A percentile compares a stretch with the other conserved stretches of the same genome.
phyloP scores from a whole-genome alignment of 306 rosid species.

The Fagus crenata region DNA sequence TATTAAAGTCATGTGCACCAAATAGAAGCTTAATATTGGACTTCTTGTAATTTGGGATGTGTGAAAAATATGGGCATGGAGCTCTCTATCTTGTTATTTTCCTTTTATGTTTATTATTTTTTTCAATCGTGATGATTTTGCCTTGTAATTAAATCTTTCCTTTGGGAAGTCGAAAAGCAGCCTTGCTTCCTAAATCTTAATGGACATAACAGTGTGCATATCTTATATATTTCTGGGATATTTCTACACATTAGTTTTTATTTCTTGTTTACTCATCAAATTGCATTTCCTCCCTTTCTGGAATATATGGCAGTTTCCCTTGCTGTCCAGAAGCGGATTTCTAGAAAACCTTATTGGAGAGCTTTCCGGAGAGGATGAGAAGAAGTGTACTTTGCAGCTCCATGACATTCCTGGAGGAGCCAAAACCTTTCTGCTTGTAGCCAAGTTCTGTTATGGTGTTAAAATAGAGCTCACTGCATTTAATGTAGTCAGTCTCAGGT shows the following conservation, averaged over 20 bases:
- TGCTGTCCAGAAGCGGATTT: constrained; percentile 75
- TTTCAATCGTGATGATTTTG: neutral
- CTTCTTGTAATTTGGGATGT: neutral
- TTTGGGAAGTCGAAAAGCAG: neutral
- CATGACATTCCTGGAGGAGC: constrained; percentile 86
- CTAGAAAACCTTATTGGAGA: constrained; percentile 60
- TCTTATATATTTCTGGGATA: neutral
- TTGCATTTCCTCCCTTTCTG: constrained; percentile 9
- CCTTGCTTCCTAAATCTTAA: neutral
- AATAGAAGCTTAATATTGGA: neutral
- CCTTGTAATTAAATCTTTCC: neutral
- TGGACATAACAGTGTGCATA: neutral
- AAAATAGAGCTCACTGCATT: constrained; percentile 69
- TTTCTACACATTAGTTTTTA: neutral
- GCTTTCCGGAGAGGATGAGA: constrained; percentile 41
- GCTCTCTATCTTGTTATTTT: neutral
- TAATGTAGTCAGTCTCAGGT: constrained; percentile 64
- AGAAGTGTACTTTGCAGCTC: constrained; percentile 55
- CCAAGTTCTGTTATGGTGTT: constrained; percentile 87
- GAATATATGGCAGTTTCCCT: constrained; percentile 64
- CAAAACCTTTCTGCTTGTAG: constrained; percentile 55
- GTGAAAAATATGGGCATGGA: neutral
- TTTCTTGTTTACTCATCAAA: neutral
- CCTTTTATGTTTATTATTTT: neutral
- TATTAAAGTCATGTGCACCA: neutral